These are phyloP conservation scores for Somion occarium DNA, from an alignment of 1,284 basidiomycete species.

Conservation along the genomic window DNA sequence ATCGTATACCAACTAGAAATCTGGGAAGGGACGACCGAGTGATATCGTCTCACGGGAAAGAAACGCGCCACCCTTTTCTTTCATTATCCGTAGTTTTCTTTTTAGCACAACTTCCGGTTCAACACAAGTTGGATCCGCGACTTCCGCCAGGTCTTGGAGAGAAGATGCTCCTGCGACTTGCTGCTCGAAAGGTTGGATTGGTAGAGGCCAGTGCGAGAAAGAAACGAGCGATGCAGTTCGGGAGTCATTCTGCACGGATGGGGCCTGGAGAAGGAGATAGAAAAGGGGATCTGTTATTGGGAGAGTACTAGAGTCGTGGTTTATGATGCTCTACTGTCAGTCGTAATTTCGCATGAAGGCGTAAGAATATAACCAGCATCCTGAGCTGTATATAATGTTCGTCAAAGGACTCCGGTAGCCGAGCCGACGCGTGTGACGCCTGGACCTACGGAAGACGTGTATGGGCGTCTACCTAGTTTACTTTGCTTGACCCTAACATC, in stretches of 20 bases:
- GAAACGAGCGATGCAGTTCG: conserved; percentile 98
- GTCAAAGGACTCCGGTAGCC: too few species aligned
- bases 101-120: conserved; percentile 71
- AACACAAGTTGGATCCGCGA: conserved; percentile 76
- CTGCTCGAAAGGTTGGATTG: conserved; percentile 66
- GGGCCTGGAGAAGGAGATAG: conserved; percentile 48
- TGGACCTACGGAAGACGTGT: neutral
- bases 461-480: neutral
- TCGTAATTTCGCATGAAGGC: too few species aligned
- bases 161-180: conserved; percentile 78
- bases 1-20: conserved; percentile 86
- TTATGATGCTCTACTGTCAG: neutral
- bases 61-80: conserved; percentile 88
- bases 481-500: neutral
- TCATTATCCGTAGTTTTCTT: conserved; percentile 75
- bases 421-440: neutral
- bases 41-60: conserved; percentile 84
- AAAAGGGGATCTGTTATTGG: conserved; percentile 44
- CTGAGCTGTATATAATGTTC: too few species aligned
- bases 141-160: conserved; percentile 74
- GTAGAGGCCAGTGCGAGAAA: conserved; percentile 65
- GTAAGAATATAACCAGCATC: too few species aligned
- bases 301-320: neutral
- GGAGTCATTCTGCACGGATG: conserved; percentile 90
- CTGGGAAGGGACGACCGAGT: conserved; percentile 93